Evolutionary conservation across 306 rosid genomes (phyloP), one percentile per base, ranked within the genome.

Genomic region (Macrotyloma uniflorum): DNA sequence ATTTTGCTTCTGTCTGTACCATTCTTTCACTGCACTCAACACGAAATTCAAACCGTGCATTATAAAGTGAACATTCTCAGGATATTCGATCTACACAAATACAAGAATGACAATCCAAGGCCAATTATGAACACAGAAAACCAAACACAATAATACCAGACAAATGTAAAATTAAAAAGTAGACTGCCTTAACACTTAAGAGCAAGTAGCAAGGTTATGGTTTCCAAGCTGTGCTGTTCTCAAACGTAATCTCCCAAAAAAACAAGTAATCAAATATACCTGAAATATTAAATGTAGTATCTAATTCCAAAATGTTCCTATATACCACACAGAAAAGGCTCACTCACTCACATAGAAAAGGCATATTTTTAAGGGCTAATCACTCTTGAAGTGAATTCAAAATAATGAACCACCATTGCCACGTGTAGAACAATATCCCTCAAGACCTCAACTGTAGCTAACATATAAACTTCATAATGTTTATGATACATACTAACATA

Each of bases 211-310:
- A 92, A 87, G 76, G 93, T 88, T 72, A 95, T 92, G 51, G 98
- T 95, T 86, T 95, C 98, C 93, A 95, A 89, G 90, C 98, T 95
- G 85, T 95, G 98, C 79, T 95, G 98, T 63, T 98, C 97, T 83
- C 98, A 91, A 84, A 95, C 98, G 84, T 95, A 95, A 85, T 95
- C 98, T 75, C 98, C 98, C 91, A 95, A 87, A 91, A 91, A 80
- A 95, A 86, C n/a, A n/a, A n/a, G n/a, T n/a, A 91, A 84, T 95
- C 98, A 45, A 0, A 95, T 95, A 76, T 95, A 95, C 93, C 97
- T 95, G 88, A 73, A 88, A 82, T 40, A 80, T 59, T 45, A 65
- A 75, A 74, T 53, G 80, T 71, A 26, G 54, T 57, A 47, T 58
- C 78, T 78, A 73, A 79, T 82, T 62, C 54, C 40, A 45, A 38